Percentiles rank a stretch among this genome's conserved stretches.
Evolutionary conservation across 352 stramenopile species (phyloP).

Genomic region (Phytophthora hibernalis): DNA sequence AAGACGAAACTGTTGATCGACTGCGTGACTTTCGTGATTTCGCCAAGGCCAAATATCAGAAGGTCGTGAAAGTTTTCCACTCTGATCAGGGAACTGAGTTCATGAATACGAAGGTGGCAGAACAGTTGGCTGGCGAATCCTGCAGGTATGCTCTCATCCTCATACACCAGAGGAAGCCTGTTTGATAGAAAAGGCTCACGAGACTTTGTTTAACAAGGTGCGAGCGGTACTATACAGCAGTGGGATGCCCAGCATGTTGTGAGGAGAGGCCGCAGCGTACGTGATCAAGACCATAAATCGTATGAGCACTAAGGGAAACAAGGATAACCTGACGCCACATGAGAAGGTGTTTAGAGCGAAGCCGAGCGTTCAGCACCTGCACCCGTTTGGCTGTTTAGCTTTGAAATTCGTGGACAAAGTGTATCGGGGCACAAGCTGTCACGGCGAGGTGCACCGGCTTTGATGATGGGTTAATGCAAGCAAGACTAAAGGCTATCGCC

Average conservation of each 20-base stretch:
- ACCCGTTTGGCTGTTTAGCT: conserved; percentile 13
- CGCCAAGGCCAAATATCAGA: background rate
- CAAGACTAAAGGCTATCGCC: background rate
- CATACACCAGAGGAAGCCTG: too few relatives aligned
- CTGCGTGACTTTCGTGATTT: background rate
- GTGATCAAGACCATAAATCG: conserved; percentile 10
- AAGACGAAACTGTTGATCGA: conserved; percentile 14
- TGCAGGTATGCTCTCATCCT: too few relatives aligned
- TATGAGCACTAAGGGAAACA: conserved; percentile 14
- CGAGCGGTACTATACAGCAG: conserved; percentile 10
- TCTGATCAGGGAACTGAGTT: conserved; percentile 12
- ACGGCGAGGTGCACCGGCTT: background rate
- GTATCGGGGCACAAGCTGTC: conserved; percentile 16
- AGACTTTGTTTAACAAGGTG: conserved; percentile 6
- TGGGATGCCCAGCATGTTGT: conserved; percentile 5
- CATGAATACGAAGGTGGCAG: background rate
- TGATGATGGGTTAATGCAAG: conserved; percentile 7
- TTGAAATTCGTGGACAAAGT: too few relatives aligned
- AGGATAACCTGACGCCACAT: conserved; percentile 7
- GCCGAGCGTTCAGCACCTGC: conserved; percentile 4
- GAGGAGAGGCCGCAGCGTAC: conserved; percentile 12
- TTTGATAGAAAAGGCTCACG: too few relatives aligned
- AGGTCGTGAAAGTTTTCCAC: conserved; percentile 2
- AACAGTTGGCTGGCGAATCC: background rate
- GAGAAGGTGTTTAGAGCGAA: conserved; percentile 12